Percentiles rank a stretch among this genome's conserved stretches.
phyloP scores from a whole-genome alignment of 495 filamentous ascomycete species.

The Xylaria bambusicola region DNA sequence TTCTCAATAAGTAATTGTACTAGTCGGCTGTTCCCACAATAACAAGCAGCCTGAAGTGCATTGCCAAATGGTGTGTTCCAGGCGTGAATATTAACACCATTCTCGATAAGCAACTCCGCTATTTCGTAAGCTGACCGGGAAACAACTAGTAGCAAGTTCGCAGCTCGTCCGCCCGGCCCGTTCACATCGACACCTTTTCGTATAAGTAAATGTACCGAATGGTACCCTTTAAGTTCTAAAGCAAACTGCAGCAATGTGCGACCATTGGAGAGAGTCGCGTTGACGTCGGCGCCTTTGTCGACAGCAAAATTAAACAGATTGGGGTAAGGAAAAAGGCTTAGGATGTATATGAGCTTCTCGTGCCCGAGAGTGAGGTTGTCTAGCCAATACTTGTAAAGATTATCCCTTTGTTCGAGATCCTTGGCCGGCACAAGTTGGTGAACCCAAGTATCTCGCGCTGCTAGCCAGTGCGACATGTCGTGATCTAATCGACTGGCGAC shows the following conservation, averaged over 20 bases:
- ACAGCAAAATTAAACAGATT: neutral
- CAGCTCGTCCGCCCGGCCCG: too few species aligned
- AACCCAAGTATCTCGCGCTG: neutral
- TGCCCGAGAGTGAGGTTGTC: neutral
- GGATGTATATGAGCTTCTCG: neutral
- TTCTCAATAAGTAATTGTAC: slow-evolving; percentile 29
- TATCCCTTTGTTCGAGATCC: too few species aligned
- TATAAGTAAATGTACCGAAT: too few species aligned
- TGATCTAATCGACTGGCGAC: neutral
- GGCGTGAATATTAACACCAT: neutral
- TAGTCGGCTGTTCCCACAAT: slow-evolving; percentile 12
- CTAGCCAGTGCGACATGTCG: neutral
- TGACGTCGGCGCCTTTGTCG: slow-evolving; percentile 14
- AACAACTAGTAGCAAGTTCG: neutral
- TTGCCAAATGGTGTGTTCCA: neutral
- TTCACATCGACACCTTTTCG: too few species aligned
- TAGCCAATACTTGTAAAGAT: neutral
- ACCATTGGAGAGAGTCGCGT: slow-evolving; percentile 6
- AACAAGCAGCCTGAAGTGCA: neutral
- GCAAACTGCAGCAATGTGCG: too few species aligned
- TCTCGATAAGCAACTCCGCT: neutral
- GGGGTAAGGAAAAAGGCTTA: neutral
- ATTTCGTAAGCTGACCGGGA: neutral
- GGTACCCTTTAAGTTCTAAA: too few species aligned
- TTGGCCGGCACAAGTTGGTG: neutral